Evolutionary conservation across 805 yeast species (phyloP), one percentile per base, ranked within the genome.

Genomic region (Candida glaebosa): DNA sequence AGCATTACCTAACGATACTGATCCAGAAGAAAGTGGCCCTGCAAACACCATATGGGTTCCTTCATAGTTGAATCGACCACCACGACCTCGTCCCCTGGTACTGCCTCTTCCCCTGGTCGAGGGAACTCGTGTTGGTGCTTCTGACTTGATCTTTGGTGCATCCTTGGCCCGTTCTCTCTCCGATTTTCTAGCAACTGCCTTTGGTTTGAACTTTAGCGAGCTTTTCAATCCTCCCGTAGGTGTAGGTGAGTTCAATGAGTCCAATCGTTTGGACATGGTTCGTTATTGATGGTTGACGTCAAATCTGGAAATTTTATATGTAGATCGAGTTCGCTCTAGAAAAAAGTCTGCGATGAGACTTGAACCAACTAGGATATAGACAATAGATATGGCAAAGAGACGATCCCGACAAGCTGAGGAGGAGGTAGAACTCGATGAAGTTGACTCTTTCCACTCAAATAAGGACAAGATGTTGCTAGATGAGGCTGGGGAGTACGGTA

Each of bases 131-230:
- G 38, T 38, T 34, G 33, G 48, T 54, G 48, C 51, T 42, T 66
- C 71, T 18, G 50, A 67, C 44, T 73, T 65, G 48, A 70, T 75
- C 5, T 50, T 56, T 3, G 89, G 88, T 0, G 89, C 90, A 41
- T 78, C 76, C 19, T 85, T 81, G 17, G 81, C 96, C 58, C 96
- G 71, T 51, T 88, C 96, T 51, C 86, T 90, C 51, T 87, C 83
- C 8, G 88, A 67, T 57, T 87, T 80, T 62, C 97, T 72, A 0
- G 89, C 89, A 33, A 90, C 96, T 2, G 74, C 82, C 60, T 90
- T 90, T 2, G 97, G 97, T 60, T 82, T 81, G 64, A 90, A 90
- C 60, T 84, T 83, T 45, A 84, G 65, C 2, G 79, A 70, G 5
- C 86, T 76, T 51, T 79, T 78, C 2, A 65, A 50, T 12, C 45